Percentiles rank a stretch among this genome's conserved stretches.
Conservation (phyloP, 2,329 filamentous ascomycete species). For the Cladosporium sp. region DNA sequence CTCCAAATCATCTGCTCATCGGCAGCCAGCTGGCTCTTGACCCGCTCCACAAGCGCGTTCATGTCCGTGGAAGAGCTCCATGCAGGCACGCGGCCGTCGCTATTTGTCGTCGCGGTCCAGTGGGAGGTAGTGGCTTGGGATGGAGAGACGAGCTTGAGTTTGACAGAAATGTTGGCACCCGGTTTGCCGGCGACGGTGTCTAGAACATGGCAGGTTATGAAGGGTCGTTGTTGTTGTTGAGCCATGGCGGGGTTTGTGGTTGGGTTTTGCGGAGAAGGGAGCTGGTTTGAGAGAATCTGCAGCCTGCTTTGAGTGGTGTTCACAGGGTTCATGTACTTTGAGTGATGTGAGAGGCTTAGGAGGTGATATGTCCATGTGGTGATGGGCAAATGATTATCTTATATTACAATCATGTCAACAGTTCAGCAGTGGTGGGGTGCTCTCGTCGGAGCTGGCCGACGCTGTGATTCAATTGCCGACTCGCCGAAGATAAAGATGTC, state of each 20-base stretch:
- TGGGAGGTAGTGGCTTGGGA: constrained; percentile 34
- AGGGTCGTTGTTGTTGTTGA: constrained; percentile 32
- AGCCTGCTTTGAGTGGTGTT: background rate
- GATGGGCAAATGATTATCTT: background rate
- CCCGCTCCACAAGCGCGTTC: constrained; percentile 35
- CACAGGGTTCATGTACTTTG: background rate
- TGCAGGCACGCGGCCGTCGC: constrained; percentile 66
- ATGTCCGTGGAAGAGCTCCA: constrained; percentile 54
- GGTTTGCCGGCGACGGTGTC: constrained; percentile 73
- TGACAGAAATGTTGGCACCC: constrained; percentile 61
- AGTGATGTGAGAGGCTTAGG: background rate
- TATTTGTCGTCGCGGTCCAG: constrained; percentile 66
- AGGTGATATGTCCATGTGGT: background rate
- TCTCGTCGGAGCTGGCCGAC: constrained; percentile 9
- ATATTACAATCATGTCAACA: background rate
- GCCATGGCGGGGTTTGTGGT: background rate
- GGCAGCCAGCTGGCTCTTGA: constrained; percentile 24
- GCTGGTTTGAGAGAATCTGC: background rate
- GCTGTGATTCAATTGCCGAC: constrained; percentile 3
- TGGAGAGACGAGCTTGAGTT: constrained; percentile 47
- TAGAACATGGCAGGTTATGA: constrained; percentile 82
- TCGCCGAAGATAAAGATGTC: background rate
- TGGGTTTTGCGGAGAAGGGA: background rate
- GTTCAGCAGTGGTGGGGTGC: background rate
- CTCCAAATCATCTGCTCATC: constrained; percentile 56